These are phyloP conservation scores for Paxillus ammoniavirescens DNA, from an alignment of 768 basidiomycete genomes.

Conservation along the genomic window DNA sequence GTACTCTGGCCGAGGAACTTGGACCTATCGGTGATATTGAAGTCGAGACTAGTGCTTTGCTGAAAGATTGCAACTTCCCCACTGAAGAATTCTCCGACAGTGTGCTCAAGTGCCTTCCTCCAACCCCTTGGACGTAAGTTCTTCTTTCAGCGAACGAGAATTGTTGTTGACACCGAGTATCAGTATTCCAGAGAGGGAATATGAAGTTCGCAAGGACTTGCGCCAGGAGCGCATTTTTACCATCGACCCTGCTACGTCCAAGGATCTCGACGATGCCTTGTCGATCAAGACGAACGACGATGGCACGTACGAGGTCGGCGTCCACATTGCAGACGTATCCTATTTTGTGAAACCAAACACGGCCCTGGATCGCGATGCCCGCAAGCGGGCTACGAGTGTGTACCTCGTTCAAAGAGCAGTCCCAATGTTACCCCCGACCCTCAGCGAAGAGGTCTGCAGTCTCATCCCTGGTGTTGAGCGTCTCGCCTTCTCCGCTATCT, in stretches of 20 bases:
- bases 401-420: conserved; percentile 96
- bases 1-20: conserved; percentile 95
- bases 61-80: conserved; percentile 99
- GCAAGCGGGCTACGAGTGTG: conserved; percentile 95
- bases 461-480: conserved; percentile 86
- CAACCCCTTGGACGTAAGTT: conserved; percentile 87
- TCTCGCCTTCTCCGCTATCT: conserved; percentile 86
- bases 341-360: conserved; percentile 95
- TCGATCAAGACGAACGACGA: conserved; percentile 89
- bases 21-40: conserved; percentile 98
- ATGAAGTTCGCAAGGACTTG: conserved; percentile 85
- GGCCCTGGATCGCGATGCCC: conserved; percentile 96
- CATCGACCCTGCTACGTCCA: conserved; percentile 86
- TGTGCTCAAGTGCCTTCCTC: conserved; percentile 93
- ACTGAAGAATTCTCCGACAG: conserved; percentile 96
- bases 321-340: conserved; percentile 97
- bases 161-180: conserved; percentile 9
- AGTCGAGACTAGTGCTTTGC: conserved; percentile 93
- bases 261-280: conserved; percentile 93
- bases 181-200: conserved; percentile 86
- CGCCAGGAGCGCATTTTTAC: conserved; percentile 86
- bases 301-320: conserved; percentile 87
- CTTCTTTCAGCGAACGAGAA: neutral
- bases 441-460: conserved; percentile 93
- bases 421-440: conserved; percentile 93